Evolutionary conservation across 192 early-diverging fungal genomes (phyloP), one percentile per base, ranked within the genome.

Genomic region (Entomortierella beljakovae): DNA sequence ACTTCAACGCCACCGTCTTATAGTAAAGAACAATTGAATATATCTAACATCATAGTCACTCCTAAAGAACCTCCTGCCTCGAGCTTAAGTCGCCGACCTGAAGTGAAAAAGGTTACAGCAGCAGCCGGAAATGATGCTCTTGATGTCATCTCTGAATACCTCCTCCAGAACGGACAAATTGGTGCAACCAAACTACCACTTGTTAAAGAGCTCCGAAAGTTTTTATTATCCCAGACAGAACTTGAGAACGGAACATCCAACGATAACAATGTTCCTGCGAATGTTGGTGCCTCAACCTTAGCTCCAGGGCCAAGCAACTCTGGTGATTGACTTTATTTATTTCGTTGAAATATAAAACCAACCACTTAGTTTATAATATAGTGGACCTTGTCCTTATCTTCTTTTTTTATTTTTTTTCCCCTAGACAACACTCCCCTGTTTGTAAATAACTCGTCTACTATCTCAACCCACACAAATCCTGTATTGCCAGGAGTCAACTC

Each of bases 121-220:
- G 62, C 75, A 3, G 65, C 48, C 2, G 67, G 61, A 3, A 79
- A 79, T 42, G 75, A 79, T 42, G 66, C 75, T 6, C 61, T 79
- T 9, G 75, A 79, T 65, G 62, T 79, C 31, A 79, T 79, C 32
- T 79, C 75, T 42, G 75, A 79, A 42, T 79, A 79, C 34, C 33
- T 79, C 43, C 67, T 79, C 18, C 75, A 79, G 34, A 79, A 79
- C 28, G 75, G 75, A 23, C 66, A 79, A 28, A 69, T 79, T 49
- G 75, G 75, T 32, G 75, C 68, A 18, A 64, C 75, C 35, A 79
- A 79, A 40, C 50, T 79, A 32, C 75, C 75, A 31, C 28, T 79
- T 20, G 75, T 79, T 8, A 79, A 69, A 31, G 75, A 79, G 34
- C 62, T 79, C 8, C 66, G 75, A 60, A 70, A 64, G 50, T 79